These are phyloP conservation scores for Caloboletus inedulis DNA, from an alignment of 1,284 basidiomycete genomes.

Conservation along the genomic window DNA sequence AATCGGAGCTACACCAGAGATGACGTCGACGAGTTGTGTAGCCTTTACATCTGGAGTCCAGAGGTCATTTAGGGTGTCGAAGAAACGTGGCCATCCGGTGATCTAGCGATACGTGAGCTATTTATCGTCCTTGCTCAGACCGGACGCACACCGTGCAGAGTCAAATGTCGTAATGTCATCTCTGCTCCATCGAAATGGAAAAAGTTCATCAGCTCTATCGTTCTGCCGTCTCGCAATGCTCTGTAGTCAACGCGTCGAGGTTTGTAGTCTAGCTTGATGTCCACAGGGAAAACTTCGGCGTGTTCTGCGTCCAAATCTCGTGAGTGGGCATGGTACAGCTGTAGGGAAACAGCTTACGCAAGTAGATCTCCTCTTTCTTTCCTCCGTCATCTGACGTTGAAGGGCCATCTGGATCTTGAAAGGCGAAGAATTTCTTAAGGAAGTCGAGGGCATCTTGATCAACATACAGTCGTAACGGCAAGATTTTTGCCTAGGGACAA, in stretches of 20 bases:
- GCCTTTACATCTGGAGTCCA: constrained; percentile 99
- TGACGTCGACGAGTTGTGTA: constrained; percentile 94
- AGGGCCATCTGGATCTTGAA: constrained; percentile 61
- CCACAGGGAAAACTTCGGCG: constrained; percentile 86
- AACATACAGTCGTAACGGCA: constrained; percentile 89
- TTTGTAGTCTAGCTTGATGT: constrained; percentile 96
- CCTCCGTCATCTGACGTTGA: constrained; percentile 36
- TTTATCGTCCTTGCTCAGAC: background rate
- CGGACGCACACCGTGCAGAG: constrained; percentile 77
- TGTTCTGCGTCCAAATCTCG: constrained; percentile 52
- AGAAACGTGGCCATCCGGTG: constrained; percentile 84
- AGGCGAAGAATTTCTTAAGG: constrained; percentile 93
- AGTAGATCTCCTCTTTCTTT: constrained; percentile 59
- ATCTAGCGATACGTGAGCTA: constrained; percentile 50
- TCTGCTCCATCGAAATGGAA: constrained; percentile 99
- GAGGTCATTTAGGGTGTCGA: constrained; percentile 89
- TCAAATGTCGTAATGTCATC: constrained; percentile 94
- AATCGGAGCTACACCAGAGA: constrained; percentile 96
- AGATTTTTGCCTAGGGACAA: constrained; percentile 68
- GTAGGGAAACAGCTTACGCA: constrained; percentile 51
- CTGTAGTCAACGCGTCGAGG: constrained; percentile 94
- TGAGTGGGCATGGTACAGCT: constrained; percentile 1
- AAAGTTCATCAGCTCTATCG: constrained; percentile 99
- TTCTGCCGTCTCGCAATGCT: constrained; percentile 87
- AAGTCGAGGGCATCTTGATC: constrained; percentile 99